Conservation (phyloP, 2,329 filamentous ascomycete species). For the Tolypocladium guangdongense region DNA sequence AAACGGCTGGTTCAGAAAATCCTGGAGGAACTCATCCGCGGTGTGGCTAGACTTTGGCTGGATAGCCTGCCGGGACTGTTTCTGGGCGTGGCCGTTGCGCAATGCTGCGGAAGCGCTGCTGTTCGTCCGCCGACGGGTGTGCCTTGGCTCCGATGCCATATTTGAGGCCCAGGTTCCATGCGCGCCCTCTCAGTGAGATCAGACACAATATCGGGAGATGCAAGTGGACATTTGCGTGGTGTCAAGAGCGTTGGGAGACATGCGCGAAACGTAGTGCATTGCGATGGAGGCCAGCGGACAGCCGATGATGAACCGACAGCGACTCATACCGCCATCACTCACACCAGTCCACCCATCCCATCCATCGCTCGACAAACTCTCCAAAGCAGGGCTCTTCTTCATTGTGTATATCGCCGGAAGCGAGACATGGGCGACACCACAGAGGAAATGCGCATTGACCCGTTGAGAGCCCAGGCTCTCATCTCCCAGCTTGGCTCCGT, state of each 20-base stretch:
- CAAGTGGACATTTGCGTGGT: neutral
- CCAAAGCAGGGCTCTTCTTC: neutral
- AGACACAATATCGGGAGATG: neutral
- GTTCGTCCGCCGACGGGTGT: slow-evolving; percentile 33
- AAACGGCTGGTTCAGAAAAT: slow-evolving; percentile 68
- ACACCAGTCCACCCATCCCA: neutral
- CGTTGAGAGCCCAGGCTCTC: slow-evolving; percentile 50
- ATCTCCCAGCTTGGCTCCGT: slow-evolving; percentile 51
- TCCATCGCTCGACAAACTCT: neutral
- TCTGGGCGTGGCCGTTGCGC: slow-evolving; percentile 30
- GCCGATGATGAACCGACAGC: slow-evolving; percentile 23
- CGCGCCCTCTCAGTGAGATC: neutral
- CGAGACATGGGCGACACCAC: slow-evolving; percentile 30
- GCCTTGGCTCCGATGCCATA: slow-evolving; percentile 21
- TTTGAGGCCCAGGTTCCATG: neutral
- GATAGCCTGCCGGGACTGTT: slow-evolving; percentile 24
- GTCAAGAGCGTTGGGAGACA: neutral
- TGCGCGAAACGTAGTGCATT: neutral
- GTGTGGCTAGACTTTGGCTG: slow-evolving; percentile 50
- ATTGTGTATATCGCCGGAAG: neutral
- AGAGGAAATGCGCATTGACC: slow-evolving; percentile 50
- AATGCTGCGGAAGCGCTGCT: slow-evolving; percentile 29
- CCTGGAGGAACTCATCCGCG: slow-evolving; percentile 59
- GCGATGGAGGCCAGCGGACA: neutral
- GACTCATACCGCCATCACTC: neutral